phyloP scores from a whole-genome alignment of 768 basidiomycete genomes.

The Rhodotorula kratochvilovae region DNA sequence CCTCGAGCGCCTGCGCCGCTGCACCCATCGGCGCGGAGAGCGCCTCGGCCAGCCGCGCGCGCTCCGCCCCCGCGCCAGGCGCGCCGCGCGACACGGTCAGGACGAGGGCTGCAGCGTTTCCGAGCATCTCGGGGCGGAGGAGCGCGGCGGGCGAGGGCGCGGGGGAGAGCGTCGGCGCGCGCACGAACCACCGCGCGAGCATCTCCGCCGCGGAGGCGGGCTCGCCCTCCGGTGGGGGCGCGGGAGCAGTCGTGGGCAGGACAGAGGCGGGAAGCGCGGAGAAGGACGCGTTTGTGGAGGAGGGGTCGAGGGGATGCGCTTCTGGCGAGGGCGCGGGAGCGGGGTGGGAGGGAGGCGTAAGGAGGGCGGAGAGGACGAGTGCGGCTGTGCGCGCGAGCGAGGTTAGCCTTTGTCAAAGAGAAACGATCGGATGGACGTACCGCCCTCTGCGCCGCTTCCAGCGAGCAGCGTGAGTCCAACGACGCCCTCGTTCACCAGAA shows the following conservation, averaged over 20 bases:
- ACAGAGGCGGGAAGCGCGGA: conserved; percentile 54
- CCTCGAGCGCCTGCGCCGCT: too few species aligned
- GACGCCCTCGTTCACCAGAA: conserved; percentile 82
- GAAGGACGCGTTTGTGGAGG: conserved; percentile 43
- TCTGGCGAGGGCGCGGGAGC: conserved; percentile 16
- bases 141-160: conserved; percentile 40
- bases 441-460: conserved; percentile 59
- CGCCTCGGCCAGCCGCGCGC: too few species aligned
- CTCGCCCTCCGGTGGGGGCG: conserved; percentile 34
- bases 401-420: background rate
- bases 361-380: conserved; percentile 61
- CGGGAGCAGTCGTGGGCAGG: conserved; percentile 29
- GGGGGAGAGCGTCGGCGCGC: conserved; percentile 40
- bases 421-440: conserved; percentile 48
- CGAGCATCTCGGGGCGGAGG: conserved; percentile 69
- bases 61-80: too few species aligned
- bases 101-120: conserved; percentile 70
- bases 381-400: conserved; percentile 51
- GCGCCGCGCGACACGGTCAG: conserved; percentile 49
- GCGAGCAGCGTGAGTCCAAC: conserved; percentile 72
- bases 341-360: conserved; percentile 50
- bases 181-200: conserved; percentile 61
- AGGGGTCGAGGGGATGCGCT: conserved; percentile 43
- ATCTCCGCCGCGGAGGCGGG: conserved; percentile 50
- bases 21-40: too few species aligned